A percentile compares a stretch with the other conserved stretches of the same genome.
Conservation (phyloP, 1,139 yeast genomes). For the Geotrichum europaeum region DNA sequence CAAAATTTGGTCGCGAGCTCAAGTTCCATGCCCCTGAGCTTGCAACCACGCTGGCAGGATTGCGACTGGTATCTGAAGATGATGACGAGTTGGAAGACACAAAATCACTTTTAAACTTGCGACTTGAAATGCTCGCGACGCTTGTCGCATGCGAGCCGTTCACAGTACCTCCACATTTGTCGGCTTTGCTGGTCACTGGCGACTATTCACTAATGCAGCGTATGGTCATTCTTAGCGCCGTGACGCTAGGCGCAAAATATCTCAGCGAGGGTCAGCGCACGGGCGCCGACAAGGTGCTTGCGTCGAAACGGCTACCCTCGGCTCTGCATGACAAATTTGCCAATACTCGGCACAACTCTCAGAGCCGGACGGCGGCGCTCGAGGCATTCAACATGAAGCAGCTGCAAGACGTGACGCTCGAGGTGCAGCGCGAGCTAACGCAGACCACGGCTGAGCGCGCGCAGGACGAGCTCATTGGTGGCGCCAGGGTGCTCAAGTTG, state of each 20-base stretch:
- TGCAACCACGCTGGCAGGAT: conserved; percentile 42
- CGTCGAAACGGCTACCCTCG: conserved; percentile 45
- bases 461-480: conserved; percentile 38
- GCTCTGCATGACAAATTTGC: conserved; percentile 38
- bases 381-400: conserved; percentile 7
- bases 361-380: background rate
- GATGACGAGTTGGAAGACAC: conserved; percentile 43
- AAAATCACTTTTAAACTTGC: conserved; percentile 45
- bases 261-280: conserved; percentile 37
- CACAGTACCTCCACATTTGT: conserved; percentile 37
- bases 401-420: conserved; percentile 6
- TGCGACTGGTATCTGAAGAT: conserved; percentile 28
- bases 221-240: conserved; percentile 47
- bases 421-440: conserved; percentile 26
- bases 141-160: conserved; percentile 46
- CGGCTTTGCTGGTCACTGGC: conserved; percentile 46
- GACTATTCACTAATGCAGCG: conserved; percentile 65
- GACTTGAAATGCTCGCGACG: conserved; percentile 48
- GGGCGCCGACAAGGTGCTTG: conserved; percentile 37
- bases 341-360: background rate
- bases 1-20: conserved; percentile 50
- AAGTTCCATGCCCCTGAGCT: conserved; percentile 44
- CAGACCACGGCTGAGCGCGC: conserved; percentile 40
- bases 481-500: conserved; percentile 42
- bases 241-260: conserved; percentile 45